Base-by-base conservation (phyloP, 257 asterid genomes). In the Solanum neorickii region DNA sequence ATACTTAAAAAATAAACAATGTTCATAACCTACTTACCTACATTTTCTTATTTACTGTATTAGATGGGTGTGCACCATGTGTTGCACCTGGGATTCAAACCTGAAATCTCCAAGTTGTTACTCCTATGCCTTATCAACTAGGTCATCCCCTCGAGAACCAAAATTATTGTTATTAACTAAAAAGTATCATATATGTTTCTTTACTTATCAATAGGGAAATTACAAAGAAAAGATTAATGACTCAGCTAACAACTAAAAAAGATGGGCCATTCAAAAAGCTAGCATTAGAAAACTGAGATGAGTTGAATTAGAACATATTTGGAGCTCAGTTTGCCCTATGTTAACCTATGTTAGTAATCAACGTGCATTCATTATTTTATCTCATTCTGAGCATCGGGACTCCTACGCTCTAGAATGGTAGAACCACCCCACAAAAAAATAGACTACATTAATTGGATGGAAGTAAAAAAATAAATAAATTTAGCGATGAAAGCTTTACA, bases 361-460 rank as follows among this genome's bases (percentile, higher is more conserved):
- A 39, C 11, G 89, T 87, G 85, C 52, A 87, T 49, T 15, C 83
- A 47, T 80, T 69, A 69, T 76, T 83, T 23, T 16, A 76, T 89
- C 27, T 8, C 86, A 80, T 86, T 89, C 87, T 76, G 88, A 16
- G 86, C 86, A 86, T 88, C 66, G 62, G 86, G 83, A 82, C 75
- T 87, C 83, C 47, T 78, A 46, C 13, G 83, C 86, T 87, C 88
- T 60, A 46, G 29, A 41, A 88, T 44, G 35, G 46, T 14, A 80
- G 39, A 88, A 84, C 47, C 87, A 88, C 56, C 87, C 85, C 41
- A 87, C 94, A 91, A 82, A 39, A 87, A 87, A 56, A 85, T 66
- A 85, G 76, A 86, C 86, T 86, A 62, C 29, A 62, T 62, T 27
- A 62, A 62, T 62, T 9, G 70, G 9, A 76, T 76, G 23, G 23